Evolutionary conservation across 129 eudicot species (phyloP).

Genomic region (Lactuca saligna): DNA sequence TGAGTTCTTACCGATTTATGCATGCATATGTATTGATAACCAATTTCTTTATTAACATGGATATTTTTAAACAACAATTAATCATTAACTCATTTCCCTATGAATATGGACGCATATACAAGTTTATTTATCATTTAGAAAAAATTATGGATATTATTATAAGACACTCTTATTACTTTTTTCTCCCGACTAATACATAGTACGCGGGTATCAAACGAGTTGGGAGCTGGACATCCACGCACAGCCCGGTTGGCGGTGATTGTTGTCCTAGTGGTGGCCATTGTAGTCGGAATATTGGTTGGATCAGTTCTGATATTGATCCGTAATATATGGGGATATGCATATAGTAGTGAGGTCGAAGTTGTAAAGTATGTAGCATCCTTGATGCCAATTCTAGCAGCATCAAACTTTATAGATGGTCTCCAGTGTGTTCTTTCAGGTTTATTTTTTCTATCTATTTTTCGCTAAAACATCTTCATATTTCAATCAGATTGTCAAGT

Average conservation of each 20-base stretch:
- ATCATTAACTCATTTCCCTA: too few relatives aligned
- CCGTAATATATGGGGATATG: slow-evolving; percentile 74
- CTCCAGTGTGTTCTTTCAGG: slow-evolving; percentile 76
- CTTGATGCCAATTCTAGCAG: slow-evolving; percentile 71
- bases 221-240: slow-evolving; percentile 82
- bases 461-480: neutral
- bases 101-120: too few relatives aligned
- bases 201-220: slow-evolving; percentile 83
- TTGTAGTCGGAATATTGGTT: slow-evolving; percentile 48
- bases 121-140: neutral
- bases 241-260: slow-evolving; percentile 57
- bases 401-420: slow-evolving; percentile 63
- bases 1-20: too few relatives aligned
- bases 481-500: neutral
- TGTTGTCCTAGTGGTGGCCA: slow-evolving; percentile 50
- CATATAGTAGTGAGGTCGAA: slow-evolving; percentile 70
- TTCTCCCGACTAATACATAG: slow-evolving; percentile 22
- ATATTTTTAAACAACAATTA: too few relatives aligned
- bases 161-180: neutral
- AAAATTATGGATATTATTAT: neutral
- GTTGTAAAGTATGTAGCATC: slow-evolving; percentile 67
- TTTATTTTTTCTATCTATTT: slow-evolving; percentile 1
- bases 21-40: too few relatives aligned
- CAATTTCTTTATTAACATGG: too few relatives aligned
- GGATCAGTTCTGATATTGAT: slow-evolving; percentile 48